A percentile compares a stretch with the other conserved stretches of the same genome.
Evolutionary conservation across 495 filamentous ascomycete genomes (phyloP).

Genomic region (Lentithecium fluviatile): DNA sequence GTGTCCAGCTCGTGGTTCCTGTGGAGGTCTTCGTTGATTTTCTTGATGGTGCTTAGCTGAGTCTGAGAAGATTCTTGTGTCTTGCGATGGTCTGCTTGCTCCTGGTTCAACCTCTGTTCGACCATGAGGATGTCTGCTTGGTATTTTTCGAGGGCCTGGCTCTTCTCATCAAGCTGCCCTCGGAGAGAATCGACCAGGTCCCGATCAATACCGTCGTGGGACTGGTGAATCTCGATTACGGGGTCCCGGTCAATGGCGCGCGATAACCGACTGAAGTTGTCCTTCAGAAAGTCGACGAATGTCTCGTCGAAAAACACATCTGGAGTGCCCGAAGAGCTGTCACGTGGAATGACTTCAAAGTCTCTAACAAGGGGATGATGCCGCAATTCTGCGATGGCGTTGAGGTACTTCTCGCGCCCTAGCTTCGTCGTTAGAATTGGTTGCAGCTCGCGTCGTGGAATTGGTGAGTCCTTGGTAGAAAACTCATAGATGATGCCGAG

Average conservation of each 20-base stretch:
- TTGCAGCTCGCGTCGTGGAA: conserved; percentile 78
- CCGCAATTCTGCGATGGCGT: conserved; percentile 75
- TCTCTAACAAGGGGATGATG: conserved; percentile 82
- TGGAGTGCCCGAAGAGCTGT: conserved; percentile 61
- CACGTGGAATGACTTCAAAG: conserved; percentile 82
- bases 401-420: conserved; percentile 84
- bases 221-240: conserved; percentile 68
- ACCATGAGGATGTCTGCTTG: conserved; percentile 66
- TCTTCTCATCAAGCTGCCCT: conserved; percentile 71
- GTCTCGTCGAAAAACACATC: conserved; percentile 81
- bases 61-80: conserved; percentile 64
- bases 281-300: conserved; percentile 93
- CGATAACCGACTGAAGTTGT: conserved; percentile 84
- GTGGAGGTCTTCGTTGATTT: conserved; percentile 70
- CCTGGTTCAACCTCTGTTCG: conserved; percentile 70
- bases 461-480: conserved; percentile 92
- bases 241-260: conserved; percentile 91
- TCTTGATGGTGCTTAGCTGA: conserved; percentile 66
- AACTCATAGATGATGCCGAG: conserved; percentile 94
- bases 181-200: conserved; percentile 72
- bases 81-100: conserved; percentile 70
- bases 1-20: conserved; percentile 63
- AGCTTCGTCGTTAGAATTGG: conserved; percentile 75
- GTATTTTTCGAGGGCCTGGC: conserved; percentile 63
- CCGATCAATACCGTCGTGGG: conserved; percentile 43